These are phyloP conservation scores for Rhodosporidiobolus sp. DNA, from an alignment of 768 basidiomycete species.

Conservation along the genomic window DNA sequence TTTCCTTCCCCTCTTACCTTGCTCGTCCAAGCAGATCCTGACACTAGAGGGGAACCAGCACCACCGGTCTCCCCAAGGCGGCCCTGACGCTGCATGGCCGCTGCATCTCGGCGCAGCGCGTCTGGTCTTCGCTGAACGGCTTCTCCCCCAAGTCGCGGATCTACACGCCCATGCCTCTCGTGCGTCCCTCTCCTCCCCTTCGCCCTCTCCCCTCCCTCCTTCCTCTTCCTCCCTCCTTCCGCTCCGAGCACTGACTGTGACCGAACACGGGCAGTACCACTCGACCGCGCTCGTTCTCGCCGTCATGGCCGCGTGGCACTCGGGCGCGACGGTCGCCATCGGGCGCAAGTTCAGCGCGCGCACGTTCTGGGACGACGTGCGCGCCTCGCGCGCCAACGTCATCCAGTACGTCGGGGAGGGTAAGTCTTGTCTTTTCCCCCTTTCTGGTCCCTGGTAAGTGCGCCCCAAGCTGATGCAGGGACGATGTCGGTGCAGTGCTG, in stretches of 20 bases:
- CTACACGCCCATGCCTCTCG: slow-evolving; percentile 41
- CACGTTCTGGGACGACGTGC: slow-evolving; percentile 36
- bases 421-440: neutral
- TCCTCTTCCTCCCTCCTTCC: neutral
- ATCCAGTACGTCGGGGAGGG: slow-evolving; percentile 40
- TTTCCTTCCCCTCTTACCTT: neutral
- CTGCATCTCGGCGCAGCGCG: neutral
- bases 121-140: slow-evolving; percentile 23
- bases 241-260: neutral
- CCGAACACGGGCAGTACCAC: slow-evolving; percentile 18
- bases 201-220: too few species aligned
- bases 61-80: slow-evolving; percentile 20
- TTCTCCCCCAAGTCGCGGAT: slow-evolving; percentile 25
- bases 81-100: slow-evolving; percentile 15
- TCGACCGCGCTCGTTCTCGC: slow-evolving; percentile 25
- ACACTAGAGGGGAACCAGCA: neutral
- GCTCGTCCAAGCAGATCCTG: neutral
- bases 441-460: too few species aligned
- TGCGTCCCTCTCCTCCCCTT: neutral
- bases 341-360: slow-evolving; percentile 36
- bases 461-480: too few species aligned
- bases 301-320: slow-evolving; percentile 28
- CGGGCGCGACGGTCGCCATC: slow-evolving; percentile 28
- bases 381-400: slow-evolving; percentile 20
- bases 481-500: slow-evolving; percentile 5